Base-by-base conservation (phyloP, 2,329 filamentous ascomycete genomes). In the Alternaria burnsii region DNA sequence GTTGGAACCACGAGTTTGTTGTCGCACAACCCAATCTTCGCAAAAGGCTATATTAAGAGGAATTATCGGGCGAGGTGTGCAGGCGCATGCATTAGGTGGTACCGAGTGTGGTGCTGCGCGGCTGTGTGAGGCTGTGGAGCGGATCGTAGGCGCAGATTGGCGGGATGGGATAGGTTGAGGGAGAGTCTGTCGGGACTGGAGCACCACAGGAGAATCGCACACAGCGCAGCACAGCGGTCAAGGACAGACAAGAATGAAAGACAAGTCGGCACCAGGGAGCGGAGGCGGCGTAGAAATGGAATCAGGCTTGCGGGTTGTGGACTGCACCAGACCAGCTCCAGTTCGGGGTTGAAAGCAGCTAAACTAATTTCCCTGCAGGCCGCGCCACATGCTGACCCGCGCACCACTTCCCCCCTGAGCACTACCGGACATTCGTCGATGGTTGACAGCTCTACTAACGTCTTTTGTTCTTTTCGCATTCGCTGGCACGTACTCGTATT, bases 211-310 rank as follows among this genome's bases (percentile, higher is more conserved):
- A 47, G 42, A 28, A 38, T 51, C 30, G 22, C 28, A 47, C 44
- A 46, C 24, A 28, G 24, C 47, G 38, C 55, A 55, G 24, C 47
- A 38, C 55, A 55, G 34, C 43, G 43, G 52, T 52, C 55, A 62
- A 63, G 48, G 60, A 63, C 34, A 50, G 56, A 61, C 58, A 55
- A 43, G 60, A 61, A 62, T 57, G 51, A 46, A 52, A 65, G 54
- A 55, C 46, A 46, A 48, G 41, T 47, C 43, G 43, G 47, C 22
- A 48, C 26, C 44, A 54, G 36, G 41, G 41, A 56, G 57, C 48
- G 54, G 52, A 55, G 60, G 60, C 58, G 43, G 56, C 59, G 55
- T 54, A 53, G 61, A 58, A 55, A 58, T 54, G 60, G 41, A 58
- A 57, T 55, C 42, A 53, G 41, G 58, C 43, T 24, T 52, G 50